Base-by-base conservation (phyloP, 257 asterid species). In the Euphrasia confusa region DNA sequence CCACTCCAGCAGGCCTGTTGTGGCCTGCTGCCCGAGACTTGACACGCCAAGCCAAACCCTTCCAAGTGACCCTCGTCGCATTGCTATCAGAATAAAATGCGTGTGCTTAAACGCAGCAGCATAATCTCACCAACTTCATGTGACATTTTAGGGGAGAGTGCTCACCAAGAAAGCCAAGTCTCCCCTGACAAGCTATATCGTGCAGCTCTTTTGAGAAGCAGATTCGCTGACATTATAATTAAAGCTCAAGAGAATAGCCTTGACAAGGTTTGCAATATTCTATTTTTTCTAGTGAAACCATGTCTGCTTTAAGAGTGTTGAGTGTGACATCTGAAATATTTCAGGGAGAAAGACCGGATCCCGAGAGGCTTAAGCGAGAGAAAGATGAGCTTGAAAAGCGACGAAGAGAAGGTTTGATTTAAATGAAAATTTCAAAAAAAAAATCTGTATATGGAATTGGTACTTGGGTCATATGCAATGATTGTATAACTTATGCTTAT, bases 181-280 rank as follows among this genome's bases (percentile, higher is more conserved):
- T 85, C 96, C 79, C 95, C 96, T 59, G 92, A 81, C 32, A 88
- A 81, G 83, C 87, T 65, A 45, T 88, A 88, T 77, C 87, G 96
- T 14, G 96, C 96, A 58, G 96, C 96, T 73, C 9, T 85, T 33
- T 74, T 88, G 78, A 81, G 84, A 72, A 77, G 82, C 72, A 78
- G 96, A 48, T 88, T 75, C 73, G 89, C 89, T 5, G 92, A 88
- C 70, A 83, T 83, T 53, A 88, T 88, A 45, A 69, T 85, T 45
- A 88, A 83, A 80, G 92, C 92, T 35, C 89, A 77, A 67, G 96
- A 85, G 79, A 88, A 85, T 66, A 49, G 83, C 62, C 67, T 63
- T 32, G 93, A 81, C 37, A 79, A 78, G 75, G 93, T 84, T 67
- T 18, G 27, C 5, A 72, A 40, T 27, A 47, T 10, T 54, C 28